Conservation (phyloP, 2,329 filamentous ascomycete species). For the Paecilomyces dactylethromorphus region DNA sequence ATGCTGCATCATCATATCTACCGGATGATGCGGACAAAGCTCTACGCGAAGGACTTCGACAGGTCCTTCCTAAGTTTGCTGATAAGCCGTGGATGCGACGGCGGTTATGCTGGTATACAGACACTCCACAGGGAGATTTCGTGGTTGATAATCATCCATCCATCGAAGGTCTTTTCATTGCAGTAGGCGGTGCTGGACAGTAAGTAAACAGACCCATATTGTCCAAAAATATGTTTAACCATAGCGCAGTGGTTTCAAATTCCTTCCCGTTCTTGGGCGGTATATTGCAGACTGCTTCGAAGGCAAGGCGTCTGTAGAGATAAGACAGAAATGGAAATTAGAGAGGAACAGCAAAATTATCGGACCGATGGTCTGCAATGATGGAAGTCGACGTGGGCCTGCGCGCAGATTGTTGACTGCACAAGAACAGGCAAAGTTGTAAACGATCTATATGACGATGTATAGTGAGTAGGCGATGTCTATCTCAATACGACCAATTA, state of each 20-base stretch:
- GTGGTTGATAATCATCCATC: slow-evolving; percentile 60
- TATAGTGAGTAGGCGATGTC: background rate
- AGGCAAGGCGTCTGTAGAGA: slow-evolving; percentile 38
- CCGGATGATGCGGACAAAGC: slow-evolving; percentile 50
- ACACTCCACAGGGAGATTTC: slow-evolving; percentile 63
- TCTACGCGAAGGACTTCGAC: slow-evolving; percentile 52
- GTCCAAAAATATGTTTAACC: background rate
- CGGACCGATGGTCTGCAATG: background rate
- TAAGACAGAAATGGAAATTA: slow-evolving; percentile 54
- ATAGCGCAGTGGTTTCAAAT: slow-evolving; percentile 42
- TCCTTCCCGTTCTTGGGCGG: slow-evolving; percentile 59
- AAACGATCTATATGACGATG: background rate
- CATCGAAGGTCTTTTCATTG: slow-evolving; percentile 41
- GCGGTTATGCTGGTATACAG: slow-evolving; percentile 67
- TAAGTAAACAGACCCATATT: background rate
- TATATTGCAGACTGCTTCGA: slow-evolving; percentile 54
- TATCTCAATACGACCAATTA: too few species aligned
- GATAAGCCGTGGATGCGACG: slow-evolving; percentile 53
- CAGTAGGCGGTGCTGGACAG: background rate
- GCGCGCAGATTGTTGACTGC: background rate
- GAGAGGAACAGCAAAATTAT: background rate
- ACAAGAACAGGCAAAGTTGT: background rate
- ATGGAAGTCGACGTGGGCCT: background rate
- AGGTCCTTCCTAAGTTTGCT: slow-evolving; percentile 54
- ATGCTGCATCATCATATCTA: slow-evolving; percentile 29